phyloP scores from a whole-genome alignment of 768 basidiomycete species.

The Pholiota microspora region DNA sequence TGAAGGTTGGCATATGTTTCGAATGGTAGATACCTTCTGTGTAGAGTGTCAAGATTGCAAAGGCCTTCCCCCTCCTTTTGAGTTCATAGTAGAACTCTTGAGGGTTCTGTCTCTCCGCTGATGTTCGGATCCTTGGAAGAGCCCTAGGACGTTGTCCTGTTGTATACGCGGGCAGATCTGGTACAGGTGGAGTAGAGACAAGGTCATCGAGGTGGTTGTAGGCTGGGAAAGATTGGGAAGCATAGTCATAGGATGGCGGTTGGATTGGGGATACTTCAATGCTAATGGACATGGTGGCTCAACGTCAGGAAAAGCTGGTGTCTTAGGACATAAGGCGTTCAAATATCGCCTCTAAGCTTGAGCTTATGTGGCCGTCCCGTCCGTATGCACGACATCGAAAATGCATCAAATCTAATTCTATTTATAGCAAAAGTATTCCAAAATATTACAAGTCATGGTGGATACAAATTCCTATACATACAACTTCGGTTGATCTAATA shows the following conservation, averaged over 20 bases:
- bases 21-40: slow-evolving; percentile 39
- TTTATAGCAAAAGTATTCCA: background rate
- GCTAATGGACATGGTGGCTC: background rate
- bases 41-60: slow-evolving; percentile 45
- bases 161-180: slow-evolving; percentile 4
- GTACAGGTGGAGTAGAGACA: slow-evolving; percentile 2
- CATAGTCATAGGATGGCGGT: slow-evolving; percentile 3
- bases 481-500: no score
- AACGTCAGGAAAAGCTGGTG: background rate
- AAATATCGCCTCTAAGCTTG: no score
- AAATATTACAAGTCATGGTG: no score
- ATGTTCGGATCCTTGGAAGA: background rate
- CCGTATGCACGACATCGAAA: background rate
- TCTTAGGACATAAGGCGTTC: background rate
- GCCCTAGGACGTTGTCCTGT: slow-evolving; percentile 3
- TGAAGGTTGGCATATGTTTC: slow-evolving; percentile 32
- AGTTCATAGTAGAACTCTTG: slow-evolving; percentile 28
- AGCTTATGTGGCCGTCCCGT: no score
- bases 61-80: slow-evolving; percentile 33
- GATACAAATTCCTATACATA: no score
- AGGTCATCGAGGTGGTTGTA: slow-evolving; percentile 1
- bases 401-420: background rate
- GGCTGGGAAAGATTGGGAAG: background rate
- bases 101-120: background rate
- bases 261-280: background rate